Evolutionary conservation across 2,329 filamentous ascomycete species (phyloP), one percentile per base, ranked within the genome.

Genomic region (Orbilia ellipsospora): DNA sequence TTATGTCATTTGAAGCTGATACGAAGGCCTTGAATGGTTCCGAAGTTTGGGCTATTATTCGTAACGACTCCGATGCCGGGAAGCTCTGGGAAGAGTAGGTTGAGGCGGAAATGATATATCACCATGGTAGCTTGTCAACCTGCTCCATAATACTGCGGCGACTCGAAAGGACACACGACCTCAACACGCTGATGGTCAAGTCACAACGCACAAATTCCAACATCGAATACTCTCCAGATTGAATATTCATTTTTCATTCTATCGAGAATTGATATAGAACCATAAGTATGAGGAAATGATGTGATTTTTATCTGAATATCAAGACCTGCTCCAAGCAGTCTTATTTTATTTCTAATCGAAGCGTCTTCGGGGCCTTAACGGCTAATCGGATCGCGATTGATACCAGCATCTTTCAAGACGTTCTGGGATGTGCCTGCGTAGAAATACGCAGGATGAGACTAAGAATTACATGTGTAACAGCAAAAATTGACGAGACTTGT

Each of bases 181-280:
- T 59, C 42, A 61, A 61, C 57, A 50, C 57, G 23, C 18, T 15
- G 18, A 50, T 44, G 56, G 2, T 52, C 16, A 18, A 52, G 10
- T 28, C 13, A 44, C 69, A 73, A 73, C 69, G 13, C 69, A 73
- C 16, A 73, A 66, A 56, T 26, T 73, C 60, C 69, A 55, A 73
- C 69, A 73, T 62, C 31, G 8, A 36, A 4, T 6, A 7, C 31
- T 10, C 31, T 23, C 20, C 1, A 2, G 4, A 51, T n/a, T 15
- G 23, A 1, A 59, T 26, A 45, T 45, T 12, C 2, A 45, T 23
- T 5, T 1, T 59, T 5, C 10, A 20, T 45, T 45, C n/a, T 16
- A 1, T 48, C 7, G n/a, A 15, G 16, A 5, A 5, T 8, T 52
- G 48, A 26, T 20, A 44, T 16, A n/a, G 36, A 48, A 13, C 44